Evolutionary conservation across 2,329 filamentous ascomycete species (phyloP).

Genomic region (Cytospora chrysosperma): DNA sequence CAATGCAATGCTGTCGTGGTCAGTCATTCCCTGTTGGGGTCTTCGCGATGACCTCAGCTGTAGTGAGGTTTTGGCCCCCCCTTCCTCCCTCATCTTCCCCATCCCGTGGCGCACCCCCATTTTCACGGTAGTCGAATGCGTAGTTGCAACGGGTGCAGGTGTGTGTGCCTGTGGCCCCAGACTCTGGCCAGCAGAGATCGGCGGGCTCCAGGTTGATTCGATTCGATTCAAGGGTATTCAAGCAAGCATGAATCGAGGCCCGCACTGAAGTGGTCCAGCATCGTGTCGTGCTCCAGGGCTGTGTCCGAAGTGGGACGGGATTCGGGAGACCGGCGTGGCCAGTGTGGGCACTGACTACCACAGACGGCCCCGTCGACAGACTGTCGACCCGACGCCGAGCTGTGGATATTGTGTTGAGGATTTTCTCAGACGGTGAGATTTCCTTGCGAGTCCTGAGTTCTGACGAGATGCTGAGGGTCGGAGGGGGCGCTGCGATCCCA

Average conservation of each 20-base stretch:
- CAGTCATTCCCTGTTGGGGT: neutral
- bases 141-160: neutral
- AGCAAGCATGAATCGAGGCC: neutral
- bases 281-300: neutral
- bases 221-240: neutral
- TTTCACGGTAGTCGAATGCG: neutral
- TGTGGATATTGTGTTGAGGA: neutral
- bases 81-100: neutral
- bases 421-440: neutral
- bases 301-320: neutral
- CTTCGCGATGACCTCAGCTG: conserved; percentile 10
- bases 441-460: neutral
- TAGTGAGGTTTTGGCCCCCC: conserved; percentile 2
- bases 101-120: neutral
- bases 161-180: neutral
- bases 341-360: neutral
- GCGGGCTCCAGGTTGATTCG: neutral
- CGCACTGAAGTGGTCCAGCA: neutral
- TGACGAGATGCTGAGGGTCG: neutral
- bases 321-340: neutral
- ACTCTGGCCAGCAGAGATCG: neutral
- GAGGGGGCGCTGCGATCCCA: neutral
- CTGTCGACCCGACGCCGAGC: neutral
- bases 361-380: neutral
- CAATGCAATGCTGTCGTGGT: neutral